Conservation (phyloP, 2,329 filamentous ascomycete genomes). For the Zasmidium cellare region DNA sequence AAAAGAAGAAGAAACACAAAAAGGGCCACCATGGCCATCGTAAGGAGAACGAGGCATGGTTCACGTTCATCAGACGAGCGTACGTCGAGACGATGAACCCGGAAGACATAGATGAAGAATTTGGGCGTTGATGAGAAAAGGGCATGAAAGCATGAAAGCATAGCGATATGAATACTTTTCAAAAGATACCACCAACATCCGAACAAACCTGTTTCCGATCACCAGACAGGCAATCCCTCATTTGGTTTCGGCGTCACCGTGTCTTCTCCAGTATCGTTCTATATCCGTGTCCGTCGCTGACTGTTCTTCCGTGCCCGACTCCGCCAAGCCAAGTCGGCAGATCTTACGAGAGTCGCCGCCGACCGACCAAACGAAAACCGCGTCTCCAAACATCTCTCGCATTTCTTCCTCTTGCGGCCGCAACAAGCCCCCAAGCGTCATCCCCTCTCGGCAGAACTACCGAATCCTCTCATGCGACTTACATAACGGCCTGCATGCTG, state of each 20-base stretch:
- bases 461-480: too few species aligned
- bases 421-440: background rate
- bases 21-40: constrained; percentile 45
- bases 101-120: constrained; percentile 59
- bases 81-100: constrained; percentile 73
- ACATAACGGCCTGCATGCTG: too few species aligned
- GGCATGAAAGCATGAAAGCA: background rate
- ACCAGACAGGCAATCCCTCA: too few species aligned
- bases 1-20: constrained; percentile 36
- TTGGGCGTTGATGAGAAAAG: constrained; percentile 27
- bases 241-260: background rate
- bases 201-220: too few species aligned
- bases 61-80: constrained; percentile 73
- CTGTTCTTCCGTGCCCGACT: background rate
- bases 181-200: too few species aligned
- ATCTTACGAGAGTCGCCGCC: background rate
- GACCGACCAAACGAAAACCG: background rate
- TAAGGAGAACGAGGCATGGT: constrained; percentile 68
- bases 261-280: background rate
- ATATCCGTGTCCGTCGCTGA: too few species aligned
- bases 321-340: background rate
- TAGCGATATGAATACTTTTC: too few species aligned
- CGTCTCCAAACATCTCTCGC: background rate
- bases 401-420: background rate
- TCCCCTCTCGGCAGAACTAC: too few species aligned